Conservation (phyloP, 2,329 filamentous ascomycete species). For the Diplodia mutila region DNA sequence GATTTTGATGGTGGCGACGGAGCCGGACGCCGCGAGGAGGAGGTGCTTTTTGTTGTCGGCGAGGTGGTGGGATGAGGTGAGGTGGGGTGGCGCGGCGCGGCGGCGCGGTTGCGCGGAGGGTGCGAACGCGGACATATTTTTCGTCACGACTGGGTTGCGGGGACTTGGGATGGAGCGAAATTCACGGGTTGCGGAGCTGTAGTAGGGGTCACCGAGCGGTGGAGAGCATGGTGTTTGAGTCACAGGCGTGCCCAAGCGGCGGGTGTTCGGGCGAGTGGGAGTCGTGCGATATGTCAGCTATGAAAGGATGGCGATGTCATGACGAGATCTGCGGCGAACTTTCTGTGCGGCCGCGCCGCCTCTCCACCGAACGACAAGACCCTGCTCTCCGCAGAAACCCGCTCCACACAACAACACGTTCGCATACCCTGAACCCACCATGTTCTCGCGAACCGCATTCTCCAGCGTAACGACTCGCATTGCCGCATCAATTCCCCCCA, state of each 20-base stretch:
- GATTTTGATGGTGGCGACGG: constrained; percentile 86
- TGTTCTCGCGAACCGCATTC: constrained; percentile 45
- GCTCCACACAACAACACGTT: constrained; percentile 23
- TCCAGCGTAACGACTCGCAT: constrained; percentile 35
- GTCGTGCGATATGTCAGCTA: constrained; percentile 18
- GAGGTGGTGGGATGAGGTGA: constrained; percentile 26
- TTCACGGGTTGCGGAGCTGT: background rate
- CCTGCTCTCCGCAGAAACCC: constrained; percentile 16
- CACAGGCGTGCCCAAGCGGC: background rate
- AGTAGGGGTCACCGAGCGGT: background rate
- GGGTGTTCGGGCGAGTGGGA: constrained; percentile 5
- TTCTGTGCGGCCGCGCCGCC: constrained; percentile 27
- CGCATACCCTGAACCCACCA: constrained; percentile 21
- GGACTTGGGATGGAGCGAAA: background rate
- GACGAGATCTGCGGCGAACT: constrained; percentile 33
- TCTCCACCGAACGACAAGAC: background rate
- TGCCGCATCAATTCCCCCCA: background rate
- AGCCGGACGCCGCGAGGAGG: constrained; percentile 69
- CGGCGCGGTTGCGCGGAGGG: background rate
- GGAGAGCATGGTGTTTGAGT: background rate
- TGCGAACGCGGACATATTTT: background rate
- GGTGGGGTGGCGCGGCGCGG: background rate
- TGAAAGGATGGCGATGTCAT: constrained; percentile 8
- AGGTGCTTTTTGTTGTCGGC: constrained; percentile 62
- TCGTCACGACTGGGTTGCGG: background rate